A percentile compares a stretch with the other conserved stretches of the same genome.
phyloP scores from a whole-genome alignment of 2,329 filamentous ascomycete genomes.

The Venturia carpophila region DNA sequence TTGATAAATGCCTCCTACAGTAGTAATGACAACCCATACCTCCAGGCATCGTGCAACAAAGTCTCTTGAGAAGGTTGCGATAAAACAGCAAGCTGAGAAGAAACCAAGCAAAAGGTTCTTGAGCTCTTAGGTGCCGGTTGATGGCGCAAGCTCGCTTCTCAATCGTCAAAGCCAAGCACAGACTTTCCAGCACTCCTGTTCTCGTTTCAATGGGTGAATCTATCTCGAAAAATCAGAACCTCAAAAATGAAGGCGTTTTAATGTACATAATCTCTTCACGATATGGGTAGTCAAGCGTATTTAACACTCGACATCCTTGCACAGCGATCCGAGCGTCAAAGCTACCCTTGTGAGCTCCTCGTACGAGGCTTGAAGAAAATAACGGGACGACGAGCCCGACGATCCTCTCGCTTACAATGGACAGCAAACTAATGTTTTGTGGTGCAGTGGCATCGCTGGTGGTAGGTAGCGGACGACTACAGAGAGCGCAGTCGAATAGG shows the following conservation, averaged over 20 bases:
- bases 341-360: background rate
- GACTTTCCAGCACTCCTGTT: background rate
- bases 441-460: background rate
- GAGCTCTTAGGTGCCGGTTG: background rate
- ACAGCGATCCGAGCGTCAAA: background rate
- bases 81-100: background rate
- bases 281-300: background rate
- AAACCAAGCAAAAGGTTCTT: background rate
- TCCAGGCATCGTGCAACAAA: slow-evolving; percentile 8
- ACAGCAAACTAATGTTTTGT: background rate
- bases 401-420: background rate
- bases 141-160: background rate
- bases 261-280: background rate
- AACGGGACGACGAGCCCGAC: background rate
- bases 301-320: background rate
- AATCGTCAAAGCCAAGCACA: background rate
- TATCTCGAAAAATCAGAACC: background rate
- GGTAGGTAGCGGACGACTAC: background rate
- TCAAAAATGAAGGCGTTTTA: background rate
- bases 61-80: background rate
- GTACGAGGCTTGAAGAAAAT: background rate
- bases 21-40: background rate
- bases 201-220: background rate
- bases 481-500: background rate
- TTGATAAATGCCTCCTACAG: background rate